Evolutionary conservation across 2,329 filamentous ascomycete species (phyloP), one percentile per base, ranked within the genome.

Genomic region (Fusarium albidum): DNA sequence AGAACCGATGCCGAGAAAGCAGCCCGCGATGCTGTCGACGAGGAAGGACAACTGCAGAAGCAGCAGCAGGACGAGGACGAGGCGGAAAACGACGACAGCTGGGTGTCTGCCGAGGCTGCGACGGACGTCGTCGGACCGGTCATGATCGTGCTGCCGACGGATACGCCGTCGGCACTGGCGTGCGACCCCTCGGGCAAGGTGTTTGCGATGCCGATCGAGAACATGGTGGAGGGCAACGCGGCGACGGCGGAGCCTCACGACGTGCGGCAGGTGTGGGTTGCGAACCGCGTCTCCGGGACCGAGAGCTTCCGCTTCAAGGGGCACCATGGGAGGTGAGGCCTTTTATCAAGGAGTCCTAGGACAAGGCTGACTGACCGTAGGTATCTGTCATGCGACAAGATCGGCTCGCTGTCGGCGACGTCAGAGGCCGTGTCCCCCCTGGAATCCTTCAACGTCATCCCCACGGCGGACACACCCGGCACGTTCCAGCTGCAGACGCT

Each of bases 261-360:
- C 72, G 93, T 98, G 55, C 82, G 94, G 55, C 93, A 97, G 77
- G 95, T 99, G 13, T 99, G 94, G 91, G 85, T 98, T 61, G 92
- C 91, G 55, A 96, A 90, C 65, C 84, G 83, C 62, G 88, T 97
- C 11, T 84, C 88, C 1, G 94, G 94, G 4, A 94, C 90, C 2
- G 91, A 96, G 59, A 82, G 83, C 28, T 88, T 91, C 64, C 89
- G 90, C 52, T 90, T 99, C 73, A 97, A 96, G 75, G 91, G 92
- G 0, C 90, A 94, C 66, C 91, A 97, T 74, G 93, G 92, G 58
- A 89, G 85, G 89, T 93, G 69, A 54, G 79, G n/a, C n/a, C n/a
- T n/a, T n/a, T n/a, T n/a, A n/a, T n/a, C n/a, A n/a, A n/a, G n/a
- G n/a, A n/a, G n/a, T n/a, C n/a, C n/a, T n/a, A n/a, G n/a, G n/a